Conservation (phyloP, 2,329 filamentous ascomycete genomes). For the Westerdykella aurantiaca region DNA sequence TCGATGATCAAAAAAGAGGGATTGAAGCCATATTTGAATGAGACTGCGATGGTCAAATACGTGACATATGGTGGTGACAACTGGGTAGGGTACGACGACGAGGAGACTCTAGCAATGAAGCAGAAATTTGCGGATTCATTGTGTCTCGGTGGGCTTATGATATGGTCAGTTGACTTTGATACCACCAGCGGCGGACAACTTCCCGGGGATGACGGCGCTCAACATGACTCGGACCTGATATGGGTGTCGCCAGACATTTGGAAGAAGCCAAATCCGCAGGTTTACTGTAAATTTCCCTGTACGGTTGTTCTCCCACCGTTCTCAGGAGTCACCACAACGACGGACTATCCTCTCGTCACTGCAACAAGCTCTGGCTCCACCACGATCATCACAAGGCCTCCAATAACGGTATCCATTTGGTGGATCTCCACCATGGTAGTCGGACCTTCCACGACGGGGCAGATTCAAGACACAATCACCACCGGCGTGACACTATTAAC, state of each 20-base stretch:
- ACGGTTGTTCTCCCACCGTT: slow-evolving; percentile 6
- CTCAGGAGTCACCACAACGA: slow-evolving; percentile 3
- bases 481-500: slow-evolving; percentile 1
- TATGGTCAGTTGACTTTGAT: slow-evolving; percentile 9
- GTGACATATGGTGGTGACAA: slow-evolving; percentile 25
- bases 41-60: slow-evolving; percentile 28
- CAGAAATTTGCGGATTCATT: slow-evolving; percentile 39
- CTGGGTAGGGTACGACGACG: slow-evolving; percentile 40
- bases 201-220: slow-evolving; percentile 4
- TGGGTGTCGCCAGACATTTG: slow-evolving; percentile 6
- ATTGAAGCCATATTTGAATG: slow-evolving; percentile 14
- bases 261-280: slow-evolving; percentile 2
- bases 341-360: slow-evolving; percentile 7
- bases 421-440: slow-evolving; percentile 3
- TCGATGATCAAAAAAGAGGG: slow-evolving; percentile 17
- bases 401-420: slow-evolving; percentile 7
- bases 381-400: slow-evolving; percentile 4
- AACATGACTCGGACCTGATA: slow-evolving; percentile 1
- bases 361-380: slow-evolving; percentile 4
- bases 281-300: slow-evolving; percentile 6
- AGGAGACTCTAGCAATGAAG: slow-evolving; percentile 38
- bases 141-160: slow-evolving; percentile 20
- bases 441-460: not conserved
- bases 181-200: not conserved
- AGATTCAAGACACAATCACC: not conserved